phyloP scores from a whole-genome alignment of 169 alveolate species.

The Neospora caninum region DNA sequence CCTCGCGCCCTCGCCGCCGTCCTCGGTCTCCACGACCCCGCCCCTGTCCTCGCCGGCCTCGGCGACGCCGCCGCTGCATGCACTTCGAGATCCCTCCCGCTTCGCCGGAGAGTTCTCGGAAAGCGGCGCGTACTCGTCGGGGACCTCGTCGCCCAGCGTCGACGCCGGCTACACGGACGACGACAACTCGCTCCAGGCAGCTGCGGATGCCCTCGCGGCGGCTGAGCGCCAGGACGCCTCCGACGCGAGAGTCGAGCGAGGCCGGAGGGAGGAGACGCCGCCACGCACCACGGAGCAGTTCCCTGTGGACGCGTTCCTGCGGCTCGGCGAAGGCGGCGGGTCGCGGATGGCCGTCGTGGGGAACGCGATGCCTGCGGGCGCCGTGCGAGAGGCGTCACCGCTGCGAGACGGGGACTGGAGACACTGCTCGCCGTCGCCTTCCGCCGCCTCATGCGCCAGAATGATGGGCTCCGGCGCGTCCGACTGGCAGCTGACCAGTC shows the following conservation, averaged over 20 bases:
- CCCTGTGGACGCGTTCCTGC: background rate
- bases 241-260: background rate
- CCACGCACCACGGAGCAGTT: no score
- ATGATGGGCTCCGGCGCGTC: background rate
- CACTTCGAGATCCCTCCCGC: background rate
- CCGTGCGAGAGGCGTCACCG: background rate
- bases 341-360: background rate
- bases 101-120: background rate
- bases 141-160: background rate
- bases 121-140: background rate
- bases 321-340: background rate
- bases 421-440: background rate
- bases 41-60: conserved; percentile 32
- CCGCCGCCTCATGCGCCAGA: background rate
- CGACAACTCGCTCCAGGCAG: background rate
- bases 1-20: conserved; percentile 34
- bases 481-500: conserved; percentile 20
- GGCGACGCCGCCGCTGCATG: conserved; percentile 13
- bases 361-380: background rate
- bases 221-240: background rate
- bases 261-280: background rate
- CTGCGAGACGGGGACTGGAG: background rate
- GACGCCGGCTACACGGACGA: background rate
- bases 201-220: background rate
- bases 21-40: conserved; percentile 31